phyloP scores from a whole-genome alignment of 805 yeast species.

The Kazachstania martiniae region DNA sequence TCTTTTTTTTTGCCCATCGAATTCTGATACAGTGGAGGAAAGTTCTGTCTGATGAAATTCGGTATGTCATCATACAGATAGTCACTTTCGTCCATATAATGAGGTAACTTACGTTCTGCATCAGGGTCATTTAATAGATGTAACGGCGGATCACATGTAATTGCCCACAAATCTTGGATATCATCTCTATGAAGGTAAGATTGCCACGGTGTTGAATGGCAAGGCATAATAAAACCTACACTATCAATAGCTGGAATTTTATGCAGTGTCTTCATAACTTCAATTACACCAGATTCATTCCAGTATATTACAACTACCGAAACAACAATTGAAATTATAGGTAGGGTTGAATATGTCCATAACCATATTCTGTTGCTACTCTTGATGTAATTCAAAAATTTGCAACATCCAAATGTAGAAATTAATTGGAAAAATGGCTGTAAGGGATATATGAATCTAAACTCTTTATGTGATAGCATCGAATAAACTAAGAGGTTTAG shows the following conservation, averaged over 20 bases:
- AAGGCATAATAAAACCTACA: constrained; percentile 83
- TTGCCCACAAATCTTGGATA: constrained; percentile 50
- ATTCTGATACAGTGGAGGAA: neutral
- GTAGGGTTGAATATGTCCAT: constrained; percentile 8
- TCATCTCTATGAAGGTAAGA: constrained; percentile 59
- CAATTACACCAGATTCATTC: constrained; percentile 82
- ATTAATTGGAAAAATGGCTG: constrained; percentile 59
- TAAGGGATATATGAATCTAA: constrained; percentile 77
- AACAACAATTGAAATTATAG: constrained; percentile 11
- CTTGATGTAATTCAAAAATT: no score
- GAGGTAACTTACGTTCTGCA: constrained; percentile 25
- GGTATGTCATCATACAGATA: constrained; percentile 58
- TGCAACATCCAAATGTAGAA: constrained; percentile 40
- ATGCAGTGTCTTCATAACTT: constrained; percentile 46
- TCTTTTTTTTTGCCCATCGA: constrained; percentile 25
- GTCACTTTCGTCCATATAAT: constrained; percentile 82
- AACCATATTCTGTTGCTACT: no score
- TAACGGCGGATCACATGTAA: constrained; percentile 87
- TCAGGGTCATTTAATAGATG: constrained; percentile 26
- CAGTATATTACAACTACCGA: constrained; percentile 42
- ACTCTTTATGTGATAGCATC: constrained; percentile 72
- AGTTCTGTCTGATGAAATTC: constrained; percentile 39
- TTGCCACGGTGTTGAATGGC: constrained; percentile 97
- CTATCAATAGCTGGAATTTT: constrained; percentile 31
- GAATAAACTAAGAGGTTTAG: constrained; percentile 51